Evolutionary conservation across 2,329 filamentous ascomycete species (phyloP), one percentile per base, ranked within the genome.

Genomic region (Sarocladium kiliense): DNA sequence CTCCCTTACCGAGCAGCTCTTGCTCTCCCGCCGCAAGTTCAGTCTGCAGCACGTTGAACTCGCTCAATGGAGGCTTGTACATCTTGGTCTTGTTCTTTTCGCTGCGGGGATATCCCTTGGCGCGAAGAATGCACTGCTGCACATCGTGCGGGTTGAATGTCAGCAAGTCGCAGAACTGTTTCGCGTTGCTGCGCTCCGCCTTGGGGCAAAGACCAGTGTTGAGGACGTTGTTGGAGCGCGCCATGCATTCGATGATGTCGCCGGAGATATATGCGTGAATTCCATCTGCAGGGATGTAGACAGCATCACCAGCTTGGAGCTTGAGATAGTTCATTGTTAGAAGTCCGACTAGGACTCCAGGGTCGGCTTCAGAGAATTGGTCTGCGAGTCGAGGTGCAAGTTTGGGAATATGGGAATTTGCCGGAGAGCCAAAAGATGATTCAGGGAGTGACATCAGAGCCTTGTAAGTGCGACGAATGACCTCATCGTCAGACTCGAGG

Each of bases 171-270:
- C 75, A 75, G 68, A 91, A 91, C 26, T 85, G 66, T 18, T 88
- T 84, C 23, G 85, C 74, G 42, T 75, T 82, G 63, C 88, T 79
- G 12, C 86, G 77, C 47, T 88, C 82, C 0, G 82, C 79, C 1
- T 75, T 75, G 0, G 87, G 86, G 61, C 86, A 91, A 73, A 92
- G 89, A 0, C 88, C 87, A 0, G 81, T 83, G 67, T 88, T 89
- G 51, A 91, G 74, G 2, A 91, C 87, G 56, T 90, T 89, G 72
- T 91, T 85, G 19, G 79, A 84, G 7, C 86, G 79, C 1, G 87
- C 87, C 87, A 91, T 91, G 69, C 87, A 90, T 68, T 91, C 87
- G 61, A 91, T 82, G 53, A 91, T 89, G 64, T 90, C 83, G 2
- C 88, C 88, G 3, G 79, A 78, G 0, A 91, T 73, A 64, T 89